Conservation (phyloP, 495 filamentous ascomycete genomes). For the Darksidea phi region DNA sequence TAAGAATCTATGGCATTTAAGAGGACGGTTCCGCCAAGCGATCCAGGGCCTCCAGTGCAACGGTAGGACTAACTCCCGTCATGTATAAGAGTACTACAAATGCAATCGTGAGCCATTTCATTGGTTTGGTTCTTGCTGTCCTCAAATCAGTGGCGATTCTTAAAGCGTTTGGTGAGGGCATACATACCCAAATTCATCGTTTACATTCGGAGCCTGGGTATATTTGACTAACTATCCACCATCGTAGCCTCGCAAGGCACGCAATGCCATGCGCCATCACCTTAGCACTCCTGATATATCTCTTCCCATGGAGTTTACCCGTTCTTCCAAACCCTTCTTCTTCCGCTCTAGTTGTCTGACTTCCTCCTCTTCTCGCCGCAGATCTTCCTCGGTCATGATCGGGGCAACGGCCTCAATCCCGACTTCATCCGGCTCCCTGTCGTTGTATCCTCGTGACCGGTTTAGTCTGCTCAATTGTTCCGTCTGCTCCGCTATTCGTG, state of each 20-base stretch:
- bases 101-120: too few relatives aligned
- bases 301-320: constrained; percentile 75
- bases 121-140: too few relatives aligned
- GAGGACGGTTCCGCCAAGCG: too few relatives aligned
- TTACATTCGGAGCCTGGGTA: neutral
- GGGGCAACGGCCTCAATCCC: constrained; percentile 42
- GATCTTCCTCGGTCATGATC: constrained; percentile 63
- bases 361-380: constrained; percentile 74
- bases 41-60: too few relatives aligned
- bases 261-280: constrained; percentile 5
- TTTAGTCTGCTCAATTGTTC: constrained; percentile 74
- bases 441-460: constrained; percentile 50
- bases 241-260: neutral
- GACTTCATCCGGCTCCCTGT: constrained; percentile 45
- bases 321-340: constrained; percentile 72
- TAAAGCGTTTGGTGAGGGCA: too few relatives aligned
- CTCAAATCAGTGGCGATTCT: too few relatives aligned
- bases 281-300: constrained; percentile 50
- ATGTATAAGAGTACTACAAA: too few relatives aligned
- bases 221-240: neutral
- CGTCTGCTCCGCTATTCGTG: constrained; percentile 72
- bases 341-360: constrained; percentile 72
- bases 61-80: too few relatives aligned
- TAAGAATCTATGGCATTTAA: too few relatives aligned
- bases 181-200: too few relatives aligned